Base-by-base conservation (phyloP, 129 eudicot species). In the Chrysanthemum makinoi region DNA sequence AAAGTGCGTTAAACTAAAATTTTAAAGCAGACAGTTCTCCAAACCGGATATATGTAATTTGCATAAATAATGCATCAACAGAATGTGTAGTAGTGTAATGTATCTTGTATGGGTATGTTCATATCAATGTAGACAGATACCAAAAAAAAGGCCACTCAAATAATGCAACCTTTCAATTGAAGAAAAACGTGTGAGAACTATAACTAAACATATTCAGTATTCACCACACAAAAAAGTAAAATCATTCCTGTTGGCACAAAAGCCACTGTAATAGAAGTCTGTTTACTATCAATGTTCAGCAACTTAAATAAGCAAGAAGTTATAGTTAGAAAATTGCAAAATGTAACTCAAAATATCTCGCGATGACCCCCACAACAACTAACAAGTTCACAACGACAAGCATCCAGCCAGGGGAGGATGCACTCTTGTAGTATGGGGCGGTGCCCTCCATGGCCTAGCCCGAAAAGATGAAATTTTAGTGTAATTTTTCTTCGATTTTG, bases 291-390 rank as follows among this genome's bases (percentile, higher is more conserved):
- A 11, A 18, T 35, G 22, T 10, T 3, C 43, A 8, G 17, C 28
- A 74, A 52, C 17, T 74, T 65, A 49, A 63, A n/a, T 35, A 10
- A 3, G 8, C 8, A 52, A 14, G 18, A 64, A 20, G 12, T 53
- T 49, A 44, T 62, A 55, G 16, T 9, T 33, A 16, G 55, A 74
- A 64, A 47, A 20, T 74, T 35, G 65, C 71, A 74, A 61, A 72
- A 60, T 47, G 33, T 48, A 47, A 50, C 14, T 12, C 10, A 15
- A 28, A 73, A 51, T 1, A 51, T 26, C 53, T 11, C 52, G 8
- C 50, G 16, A 17, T 26, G 68, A 61, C 60, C 28, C 67, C 77
- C 11, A 35, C 35, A 61, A 24, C 61, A 61, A 72, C 69, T 62
- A 73, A 8, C 17, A 72, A 24, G 17, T 72, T 47, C 48, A 14